Base-by-base conservation (phyloP, 2,329 filamentous ascomycete species). In the Pseudocercospora macadamiae region DNA sequence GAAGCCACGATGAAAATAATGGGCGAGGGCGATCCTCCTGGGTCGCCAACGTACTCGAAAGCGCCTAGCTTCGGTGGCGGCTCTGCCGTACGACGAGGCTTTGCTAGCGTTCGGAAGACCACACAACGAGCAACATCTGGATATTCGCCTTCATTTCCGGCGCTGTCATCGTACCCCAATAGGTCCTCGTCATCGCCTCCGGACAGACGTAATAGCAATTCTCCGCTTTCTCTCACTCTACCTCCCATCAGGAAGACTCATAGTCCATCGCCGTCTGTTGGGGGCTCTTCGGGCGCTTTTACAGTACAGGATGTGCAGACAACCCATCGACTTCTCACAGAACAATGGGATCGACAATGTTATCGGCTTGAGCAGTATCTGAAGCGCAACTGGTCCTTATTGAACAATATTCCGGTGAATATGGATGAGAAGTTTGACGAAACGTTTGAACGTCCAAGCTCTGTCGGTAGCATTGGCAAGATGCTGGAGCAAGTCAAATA, bases 281-380 rank as follows among this genome's bases (percentile, higher is more conserved):
- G 65, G 10, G 64, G 66, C 9, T 66, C 69, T 4, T 51, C 65
- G 1, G 51, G 64, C 19, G 47, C 39, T 23, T 72, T 76, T 14
- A 79, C 78, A 1, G 75, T 80, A n/a, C 79, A 81, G 61, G 79
- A 82, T 59, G 79, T 81, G 48, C 78, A 79, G 59, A 79, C 77
- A 5, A 79, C 79, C 0, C 71, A 81, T 8, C 73, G 75, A 4
- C 67, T 81, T 0, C 75, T 82, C 0, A 75, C 78, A 30, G 79
- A 82, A 58, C 79, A 79, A 62, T 82, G 79, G 79, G 76, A 77
- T 34, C 72, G 79, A 14, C 79, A 82, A 64, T 76, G 77, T 55
- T 77, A 77, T 57, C 74, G 79, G 1, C 67, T 82, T 1, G 71
- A 77, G 32, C 75, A 79, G 57, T 80, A 79, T 58, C 71, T 82